Conservation (phyloP, 148 eudicot genomes). For the Limonium bicolor region DNA sequence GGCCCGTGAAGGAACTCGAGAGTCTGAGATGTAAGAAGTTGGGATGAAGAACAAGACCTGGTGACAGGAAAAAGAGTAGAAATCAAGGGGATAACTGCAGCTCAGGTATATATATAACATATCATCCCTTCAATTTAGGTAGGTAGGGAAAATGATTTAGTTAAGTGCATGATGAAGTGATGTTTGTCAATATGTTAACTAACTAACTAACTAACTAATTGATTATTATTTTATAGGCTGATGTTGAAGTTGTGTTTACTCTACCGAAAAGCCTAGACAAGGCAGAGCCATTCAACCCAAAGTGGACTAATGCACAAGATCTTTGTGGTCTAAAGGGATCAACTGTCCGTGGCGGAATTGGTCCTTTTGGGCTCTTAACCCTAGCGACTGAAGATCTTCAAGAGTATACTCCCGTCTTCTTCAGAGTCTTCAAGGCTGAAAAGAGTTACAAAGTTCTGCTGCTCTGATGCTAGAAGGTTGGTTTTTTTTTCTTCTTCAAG, state of each 20-base stretch:
- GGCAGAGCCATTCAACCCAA: slow-evolving; percentile 31
- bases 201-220: no score
- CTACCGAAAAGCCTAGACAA: slow-evolving; percentile 27
- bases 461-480: slow-evolving; percentile 45
- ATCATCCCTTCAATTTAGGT: no score
- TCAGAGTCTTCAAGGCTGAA: slow-evolving; percentile 27
- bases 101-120: no score
- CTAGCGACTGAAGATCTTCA: slow-evolving; percentile 28
- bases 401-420: slow-evolving; percentile 39
- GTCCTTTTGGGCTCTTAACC: slow-evolving; percentile 67
- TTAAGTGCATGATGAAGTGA: no score
- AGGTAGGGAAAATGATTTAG: no score
- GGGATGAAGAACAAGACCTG: slow-evolving; percentile 11
- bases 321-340: slow-evolving; percentile 33
- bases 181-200: no score
- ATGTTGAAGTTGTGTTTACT: slow-evolving; percentile 33
- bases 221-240: slow-evolving; percentile 29
- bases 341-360: slow-evolving; percentile 38
- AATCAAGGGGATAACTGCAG: slow-evolving; percentile 27
- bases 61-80: slow-evolving; percentile 13
- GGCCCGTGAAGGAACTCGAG: slow-evolving; percentile 47
- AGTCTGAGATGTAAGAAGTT: slow-evolving; percentile 13
- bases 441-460: slow-evolving; percentile 28
- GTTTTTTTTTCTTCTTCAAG: neutral
- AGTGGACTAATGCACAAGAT: slow-evolving; percentile 35